Conservation (phyloP, 805 yeast species). For the Ogataea polymorpha region DNA sequence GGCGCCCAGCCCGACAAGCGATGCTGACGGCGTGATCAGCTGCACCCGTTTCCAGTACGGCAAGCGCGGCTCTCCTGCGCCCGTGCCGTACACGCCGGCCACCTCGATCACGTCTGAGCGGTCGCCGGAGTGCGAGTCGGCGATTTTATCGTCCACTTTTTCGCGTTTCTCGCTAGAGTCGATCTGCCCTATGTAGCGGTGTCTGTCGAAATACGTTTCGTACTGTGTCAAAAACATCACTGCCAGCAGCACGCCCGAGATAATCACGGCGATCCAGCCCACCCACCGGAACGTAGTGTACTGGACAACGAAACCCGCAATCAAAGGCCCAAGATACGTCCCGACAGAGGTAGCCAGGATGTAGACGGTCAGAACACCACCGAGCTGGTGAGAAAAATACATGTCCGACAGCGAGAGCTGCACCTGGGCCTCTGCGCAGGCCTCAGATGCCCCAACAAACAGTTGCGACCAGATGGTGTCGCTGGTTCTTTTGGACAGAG, state of each 20-base stretch:
- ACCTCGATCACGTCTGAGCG: constrained; percentile 3
- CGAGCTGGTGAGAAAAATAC: constrained; percentile 74
- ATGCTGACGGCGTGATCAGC: constrained; percentile 53
- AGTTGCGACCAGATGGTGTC: constrained; percentile 77
- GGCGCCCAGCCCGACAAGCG: constrained; percentile 60
- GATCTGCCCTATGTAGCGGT: constrained; percentile 38
- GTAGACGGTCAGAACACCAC: constrained; percentile 68
- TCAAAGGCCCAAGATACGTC: constrained; percentile 73
- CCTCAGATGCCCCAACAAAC: constrained; percentile 77
- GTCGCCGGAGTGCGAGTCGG: constrained; percentile 8
- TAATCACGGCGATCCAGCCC: constrained; percentile 63
- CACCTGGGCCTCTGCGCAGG: constrained; percentile 72
- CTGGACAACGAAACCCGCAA: constrained; percentile 70
- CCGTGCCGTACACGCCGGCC: constrained; percentile 28
- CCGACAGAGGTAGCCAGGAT: constrained; percentile 74
- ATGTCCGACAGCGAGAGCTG: constrained; percentile 69
- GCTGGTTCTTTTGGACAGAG: constrained; percentile 45
- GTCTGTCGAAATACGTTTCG: constrained; percentile 66
- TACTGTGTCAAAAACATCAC: constrained; percentile 60
- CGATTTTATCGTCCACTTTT: constrained; percentile 1
- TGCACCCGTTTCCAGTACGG: constrained; percentile 46
- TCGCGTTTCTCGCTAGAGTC: constrained; percentile 22
- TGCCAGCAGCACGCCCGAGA: constrained; percentile 55
- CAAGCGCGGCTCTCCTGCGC: constrained; percentile 40
- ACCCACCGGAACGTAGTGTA: constrained; percentile 74